Base-by-base conservation (phyloP, 257 asterid species). In the Solanum tarapatanum region DNA sequence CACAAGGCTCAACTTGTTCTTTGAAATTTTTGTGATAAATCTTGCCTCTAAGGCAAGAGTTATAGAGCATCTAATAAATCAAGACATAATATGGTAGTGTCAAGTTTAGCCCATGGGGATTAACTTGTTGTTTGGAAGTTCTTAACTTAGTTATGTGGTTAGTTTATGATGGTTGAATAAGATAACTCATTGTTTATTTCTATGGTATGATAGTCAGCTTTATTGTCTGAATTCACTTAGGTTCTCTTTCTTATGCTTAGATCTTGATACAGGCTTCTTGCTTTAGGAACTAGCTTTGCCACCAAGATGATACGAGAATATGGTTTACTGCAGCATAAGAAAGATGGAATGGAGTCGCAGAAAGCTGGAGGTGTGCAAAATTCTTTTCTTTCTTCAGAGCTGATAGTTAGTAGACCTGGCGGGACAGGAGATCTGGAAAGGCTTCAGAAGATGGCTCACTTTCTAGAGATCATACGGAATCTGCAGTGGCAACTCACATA, bases 251-350 rank as follows among this genome's bases (percentile, higher is more conserved):
- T 87, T 66, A 85, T 85, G 66, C 64, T 84, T 73, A 87, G 70
- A 83, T 86, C 90, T 89, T 94, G 89, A 91, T 91, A 85, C 97
- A 97, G 99, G 96, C 98, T 97, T 90, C 99, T 97, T 88, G 93
- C 96, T 76, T 89, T 95, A 88, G 98, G 96, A 88, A 93, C 98
- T 58, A 70, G 92, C 86, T 94, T 95, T 90, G 97, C 96, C 77
- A 96, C 94, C 89, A 91, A 90, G 91, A 94, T 92, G 89, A 90
- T 95, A 87, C 98, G 94, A 83, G 91, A 90, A 83, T 92, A 92
- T 91, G 98, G 98, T 77, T 89, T 93, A 84, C 90, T 91, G 92
- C 96, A 93, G 87, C 94, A 91, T 70, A 93, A 93, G 89, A 93
- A 91, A 89, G 93, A 90, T 88, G 87, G 86, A n/a, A 86, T 88